Conservation (phyloP, 257 asterid species). For the Salvia rosmarinus region DNA sequence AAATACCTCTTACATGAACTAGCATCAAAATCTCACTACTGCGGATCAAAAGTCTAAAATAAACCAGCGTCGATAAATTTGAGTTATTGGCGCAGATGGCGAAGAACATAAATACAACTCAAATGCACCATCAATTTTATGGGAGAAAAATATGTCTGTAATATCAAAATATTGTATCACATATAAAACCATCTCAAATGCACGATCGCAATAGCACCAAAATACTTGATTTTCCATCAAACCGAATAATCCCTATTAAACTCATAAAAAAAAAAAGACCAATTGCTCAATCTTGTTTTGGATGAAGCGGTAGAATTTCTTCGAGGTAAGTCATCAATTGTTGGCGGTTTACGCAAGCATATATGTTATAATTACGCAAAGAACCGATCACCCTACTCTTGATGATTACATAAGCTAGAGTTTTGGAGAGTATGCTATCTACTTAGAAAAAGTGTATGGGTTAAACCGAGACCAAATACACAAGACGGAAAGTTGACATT, state of each 20-base stretch:
- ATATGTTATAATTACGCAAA: not conserved
- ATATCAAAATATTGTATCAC: not conserved
- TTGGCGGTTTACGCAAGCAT: not conserved
- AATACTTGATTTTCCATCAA: not conserved
- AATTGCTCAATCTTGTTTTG: constrained; percentile 91
- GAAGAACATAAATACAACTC: too few species aligned
- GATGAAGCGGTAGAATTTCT: constrained; percentile 93
- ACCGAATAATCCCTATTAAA: constrained; percentile 17
- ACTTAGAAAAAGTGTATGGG: constrained; percentile 48
- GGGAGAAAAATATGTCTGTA: too few species aligned
- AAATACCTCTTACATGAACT: too few species aligned
- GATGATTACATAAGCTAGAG: constrained; percentile 11
- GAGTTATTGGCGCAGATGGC: too few species aligned
- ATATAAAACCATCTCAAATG: not conserved
- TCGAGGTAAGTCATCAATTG: constrained; percentile 55
- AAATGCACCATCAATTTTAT: too few species aligned
- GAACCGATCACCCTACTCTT: not conserved
- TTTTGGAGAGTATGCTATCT: constrained; percentile 7
- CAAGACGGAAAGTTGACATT: constrained; percentile 51
- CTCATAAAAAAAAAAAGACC: constrained; percentile 92
- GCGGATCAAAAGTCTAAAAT: too few species aligned
- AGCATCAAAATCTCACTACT: too few species aligned
- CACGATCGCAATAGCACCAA: not conserved
- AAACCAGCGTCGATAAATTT: too few species aligned
- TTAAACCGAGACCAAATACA: constrained; percentile 93